Evolutionary conservation across 495 filamentous ascomycete species (phyloP), one percentile per base, ranked within the genome.

Genomic region (Lepraria neglecta): DNA sequence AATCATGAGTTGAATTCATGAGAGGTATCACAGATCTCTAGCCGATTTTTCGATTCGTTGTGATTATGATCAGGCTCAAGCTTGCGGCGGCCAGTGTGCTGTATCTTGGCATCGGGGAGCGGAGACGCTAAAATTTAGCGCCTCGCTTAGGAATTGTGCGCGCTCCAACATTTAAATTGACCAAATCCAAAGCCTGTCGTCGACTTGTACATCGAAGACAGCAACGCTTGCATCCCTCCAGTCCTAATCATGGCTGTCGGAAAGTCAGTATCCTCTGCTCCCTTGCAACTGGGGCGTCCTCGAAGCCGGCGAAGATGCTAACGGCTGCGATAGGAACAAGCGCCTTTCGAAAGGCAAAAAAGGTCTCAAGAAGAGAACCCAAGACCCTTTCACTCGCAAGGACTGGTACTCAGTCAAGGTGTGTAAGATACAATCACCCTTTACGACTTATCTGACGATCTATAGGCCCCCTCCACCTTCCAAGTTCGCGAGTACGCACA

Each of bases 281-380:
- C 27, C 4, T 15, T 21, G 27, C 11, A 46, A 45, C 50, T 54
- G 58, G 57, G 56, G 19, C 33, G 47, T 52, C 9, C 56, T 67
- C 61, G 6, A 60, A 28, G 19, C 11, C 27, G 35, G 69, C 58
- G 35, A 17, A 21, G 10, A 4, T 61, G 45, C 67, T 73, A 52
- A 71, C 69, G 33, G 35, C 64, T 58, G 64, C 38, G 17, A 15
- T 72, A 98, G 95, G 88, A 98, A 98, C 84, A 97, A 98, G 90
- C 89, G 94, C 78, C 85, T 98, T 81, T 97, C 94, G 56, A 98
- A 98, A 84, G 95, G 94, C 82, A 98, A 98, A 90, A 98, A 98
- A 86, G 94, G 94, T 76, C 85, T 98, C 72, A 98, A 98, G 90
- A 98, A 98, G 94, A 92, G 89, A 79, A 86, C 89, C 60, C 86